Evolutionary conservation across 768 basidiomycete genomes (phyloP), one percentile per base, ranked within the genome.

Genomic region (Amanita fuliginea): DNA sequence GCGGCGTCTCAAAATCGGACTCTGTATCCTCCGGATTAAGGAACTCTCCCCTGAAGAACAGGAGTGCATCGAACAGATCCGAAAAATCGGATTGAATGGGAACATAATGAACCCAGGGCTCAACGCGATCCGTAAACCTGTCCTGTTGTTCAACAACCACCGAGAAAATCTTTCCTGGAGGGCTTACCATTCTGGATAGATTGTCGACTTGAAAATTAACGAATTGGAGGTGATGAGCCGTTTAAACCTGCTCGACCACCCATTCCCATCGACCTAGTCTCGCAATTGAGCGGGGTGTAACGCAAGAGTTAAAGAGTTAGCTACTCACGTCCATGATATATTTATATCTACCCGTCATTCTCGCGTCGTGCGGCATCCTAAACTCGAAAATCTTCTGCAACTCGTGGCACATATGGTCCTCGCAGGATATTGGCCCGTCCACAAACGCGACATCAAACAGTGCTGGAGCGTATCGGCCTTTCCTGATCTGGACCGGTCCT

Each of bases 101-200:
- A 10, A 86, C 69, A 55, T 82, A 88, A 60, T 88, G 85, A 2
- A 83, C 74, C 81, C 82, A 85, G 0, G 82, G 78, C 22, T 64
- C 70, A 43, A 77, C 65, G 22, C 77, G 69, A 51, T 78, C 75
- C 1, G 58, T 66, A 51, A 69, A 80, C 77, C 76, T 77, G 46
- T 8, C n/a, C 33, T 13, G 13, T 21, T 13, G 24, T 6, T 21
- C 33, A 16, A 30, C 9, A 18, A 32, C 3, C 35, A 11, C 43
- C 11, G 13, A 24, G 37, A 24, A 22, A 28, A 3, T n/a, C 6
- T 18, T 26, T 10, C 4, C 21, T 13, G 30, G 43, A n/a, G 8
- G 22, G 57, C 63, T 18, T 59, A 76, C 81, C 81, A 83, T 59
- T 83, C 81, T 0, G 80, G 81, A 56, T 78, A 83, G 42, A 79